These are phyloP conservation scores for Stachybotrys echinatus DNA, from an alignment of 2,329 filamentous ascomycete genomes.

Conservation along the genomic window DNA sequence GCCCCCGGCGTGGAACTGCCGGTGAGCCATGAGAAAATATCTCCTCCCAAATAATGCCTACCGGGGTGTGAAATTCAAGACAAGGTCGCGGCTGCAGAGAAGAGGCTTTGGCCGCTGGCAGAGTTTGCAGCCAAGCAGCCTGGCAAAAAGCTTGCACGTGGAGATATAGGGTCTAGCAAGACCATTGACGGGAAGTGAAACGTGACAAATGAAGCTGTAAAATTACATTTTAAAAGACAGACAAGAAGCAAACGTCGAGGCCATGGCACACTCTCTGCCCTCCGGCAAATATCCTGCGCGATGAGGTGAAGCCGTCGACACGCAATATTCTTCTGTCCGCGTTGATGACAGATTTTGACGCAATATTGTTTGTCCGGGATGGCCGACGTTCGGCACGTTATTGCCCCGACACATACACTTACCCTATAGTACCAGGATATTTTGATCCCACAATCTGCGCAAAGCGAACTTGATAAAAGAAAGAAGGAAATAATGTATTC, in stretches of 20 bases:
- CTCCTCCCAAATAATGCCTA: background rate
- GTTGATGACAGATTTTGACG: background rate
- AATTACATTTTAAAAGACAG: background rate
- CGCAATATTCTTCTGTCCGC: background rate
- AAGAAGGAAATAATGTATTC: no score
- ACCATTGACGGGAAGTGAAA: background rate
- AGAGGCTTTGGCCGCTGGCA: background rate
- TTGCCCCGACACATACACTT: background rate
- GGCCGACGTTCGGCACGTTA: background rate
- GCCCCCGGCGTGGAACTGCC: slow-evolving; percentile 13
- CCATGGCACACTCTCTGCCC: background rate
- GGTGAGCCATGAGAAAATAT: slow-evolving; percentile 15
- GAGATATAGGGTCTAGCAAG: background rate
- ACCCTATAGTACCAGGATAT: no score
- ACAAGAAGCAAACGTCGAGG: background rate
- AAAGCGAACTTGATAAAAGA: no score
- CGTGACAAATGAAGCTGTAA: background rate
- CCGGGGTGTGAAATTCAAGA: background rate
- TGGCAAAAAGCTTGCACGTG: background rate
- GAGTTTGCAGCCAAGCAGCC: background rate
- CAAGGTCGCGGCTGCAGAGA: background rate
- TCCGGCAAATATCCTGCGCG: no score
- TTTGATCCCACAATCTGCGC: no score
- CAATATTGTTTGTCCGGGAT: background rate
- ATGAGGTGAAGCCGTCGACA: background rate